Evolutionary conservation across 805 yeast species (phyloP).

Genomic region (Tetrapisispora pingtungensis): DNA sequence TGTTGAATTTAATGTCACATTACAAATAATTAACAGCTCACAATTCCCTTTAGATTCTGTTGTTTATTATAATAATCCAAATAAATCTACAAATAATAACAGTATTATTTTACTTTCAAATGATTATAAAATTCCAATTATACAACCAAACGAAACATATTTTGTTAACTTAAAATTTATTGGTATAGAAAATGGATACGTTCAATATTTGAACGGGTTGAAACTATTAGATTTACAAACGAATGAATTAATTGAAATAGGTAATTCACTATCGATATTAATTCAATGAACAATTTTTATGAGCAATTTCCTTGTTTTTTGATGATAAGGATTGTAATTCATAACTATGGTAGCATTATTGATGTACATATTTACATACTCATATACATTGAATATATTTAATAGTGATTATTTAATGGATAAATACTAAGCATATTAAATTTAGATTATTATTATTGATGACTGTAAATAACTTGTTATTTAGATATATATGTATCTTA

Average conservation of each 20-base stretch:
- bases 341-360: too few relatives aligned
- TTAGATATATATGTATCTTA: too few relatives aligned
- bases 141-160: conserved; percentile 21
- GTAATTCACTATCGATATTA: conserved; percentile 19
- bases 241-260: conserved; percentile 24
- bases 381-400: too few relatives aligned
- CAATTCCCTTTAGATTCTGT: conserved; percentile 18
- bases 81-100: conserved; percentile 5
- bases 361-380: too few relatives aligned
- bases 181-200: conserved; percentile 24
- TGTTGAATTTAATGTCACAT: conserved; percentile 15
- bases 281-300: conserved; percentile 9
- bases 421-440: too few relatives aligned
- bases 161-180: conserved; percentile 22
- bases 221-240: conserved; percentile 25
- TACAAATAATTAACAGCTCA: conserved; percentile 25
- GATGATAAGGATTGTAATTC: too few relatives aligned
- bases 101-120: conserved; percentile 27
- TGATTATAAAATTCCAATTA: conserved; percentile 25
- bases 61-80: conserved; percentile 19
- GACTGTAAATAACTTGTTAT: too few relatives aligned
- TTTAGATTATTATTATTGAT: too few relatives aligned
- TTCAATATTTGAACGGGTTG: conserved; percentile 23
- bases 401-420: too few relatives aligned
- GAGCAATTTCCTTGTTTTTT: too few relatives aligned